Base-by-base conservation (phyloP, 208 protist genomes). In the Crithidia expoeki region DNA sequence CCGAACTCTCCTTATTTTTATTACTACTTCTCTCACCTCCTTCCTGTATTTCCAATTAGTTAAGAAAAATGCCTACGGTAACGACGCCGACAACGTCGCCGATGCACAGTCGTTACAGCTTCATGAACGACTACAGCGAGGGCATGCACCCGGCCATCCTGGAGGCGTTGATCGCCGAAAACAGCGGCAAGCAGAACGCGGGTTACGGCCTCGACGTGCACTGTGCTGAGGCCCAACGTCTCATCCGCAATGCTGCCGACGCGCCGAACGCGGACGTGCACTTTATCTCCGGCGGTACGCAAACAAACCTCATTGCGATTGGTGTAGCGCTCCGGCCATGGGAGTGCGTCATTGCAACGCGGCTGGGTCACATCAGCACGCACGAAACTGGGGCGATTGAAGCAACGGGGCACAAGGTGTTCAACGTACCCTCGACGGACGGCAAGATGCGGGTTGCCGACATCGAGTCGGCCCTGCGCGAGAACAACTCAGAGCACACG, bases 381-480 rank as follows among this genome's bases (percentile, higher is more conserved):
- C 78, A 79, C 70, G 83, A 88, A 67, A 79, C 83, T 0, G 83
- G 83, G 23, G 76, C 75, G 5, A 82, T 84, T 28, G 83, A 88
- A 63, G 67, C 74, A 1, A 75, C 65, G 16, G 83, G 83, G n/a
- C 83, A 88, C 75, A 88, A 88, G 53, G 73, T 88, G 17, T 49
- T 76, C 57, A 63, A 49, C 27, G 67, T 73, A n/a, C 62, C 28
- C n/a, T 67, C 52, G 55, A 42, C 52, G 2, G 72, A 88, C 33
- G 83, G 83, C 4, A 88, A 88, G 59, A 27, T 88, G 69, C 71
- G 61, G 21, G 52, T 77, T 1, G 68, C 61, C 12, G 49, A 67
- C 56, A 56, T 88, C 52, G 74, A 72, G n/a, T 51, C 28, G 7
- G 70, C 67, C 19, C n/a, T 88, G 36, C 72, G 30, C 19, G 70